Base-by-base conservation (phyloP, 768 basidiomycete species). In the Suillus weaverae region DNA sequence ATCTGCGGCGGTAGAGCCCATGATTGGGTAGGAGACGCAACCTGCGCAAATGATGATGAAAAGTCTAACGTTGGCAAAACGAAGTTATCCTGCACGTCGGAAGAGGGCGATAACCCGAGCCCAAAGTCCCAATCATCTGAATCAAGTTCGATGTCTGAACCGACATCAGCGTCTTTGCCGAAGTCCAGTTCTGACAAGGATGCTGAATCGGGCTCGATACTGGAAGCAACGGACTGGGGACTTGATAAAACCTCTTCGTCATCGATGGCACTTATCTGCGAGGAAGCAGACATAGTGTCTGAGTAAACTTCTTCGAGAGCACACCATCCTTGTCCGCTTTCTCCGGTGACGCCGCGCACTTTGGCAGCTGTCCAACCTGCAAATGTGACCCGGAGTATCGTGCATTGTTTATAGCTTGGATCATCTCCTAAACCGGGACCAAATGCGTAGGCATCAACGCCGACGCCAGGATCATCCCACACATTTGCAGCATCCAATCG, bases 11-110 rank as follows among this genome's bases (percentile, higher is more conserved):
- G 65, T 1, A 41, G 35, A 0, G 65, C 50, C 64, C 18, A 20
- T 22, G 46, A 30, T 16, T 55, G 35, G 36, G 62, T 62, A 44
- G 61, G 44, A 32, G 62, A 33, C 22, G 54, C 35, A 9, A 63
- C 60, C 9, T 60, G 62, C 16, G 68, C 48, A 33, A 83, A 84
- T 9, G 81, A 76, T 6, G 86, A 83, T 0, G 90, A 89, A 67
- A 91, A 84, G 72, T 92, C 90, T 61, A 93, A 81, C 1, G 86
- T 90, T 5, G 92, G 92, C n/a, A 94, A 77, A 13, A 94, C 76
- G 64, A 95, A 85, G 3, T 91, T 90, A 22, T 84, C 79, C 4
- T 89, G 79, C 13, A 88, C 85, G 70, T 91, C 88, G 10, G 66
- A 65, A 2, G 66, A 61, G 11, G 43, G 41, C 50, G 66, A 67